Conservation (phyloP, 805 yeast species). For the Sungouiella thailandica region DNA sequence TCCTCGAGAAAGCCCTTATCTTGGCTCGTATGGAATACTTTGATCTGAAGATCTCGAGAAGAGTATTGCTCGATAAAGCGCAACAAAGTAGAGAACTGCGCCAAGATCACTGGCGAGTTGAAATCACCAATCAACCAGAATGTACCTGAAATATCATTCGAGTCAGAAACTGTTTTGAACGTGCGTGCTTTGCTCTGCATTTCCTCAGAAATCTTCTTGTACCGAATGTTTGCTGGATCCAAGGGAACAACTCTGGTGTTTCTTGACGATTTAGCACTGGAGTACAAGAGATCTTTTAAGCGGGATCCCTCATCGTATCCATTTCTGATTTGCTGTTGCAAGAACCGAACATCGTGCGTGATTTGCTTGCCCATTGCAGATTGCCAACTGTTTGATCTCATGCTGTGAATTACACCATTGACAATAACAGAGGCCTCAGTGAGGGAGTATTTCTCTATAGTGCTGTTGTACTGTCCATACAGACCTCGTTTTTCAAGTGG, state of each 20-base stretch:
- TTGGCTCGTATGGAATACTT: conserved; percentile 26
- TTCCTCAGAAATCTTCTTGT: conserved; percentile 24
- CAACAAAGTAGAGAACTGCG: conserved; percentile 41
- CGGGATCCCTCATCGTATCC: conserved; percentile 20
- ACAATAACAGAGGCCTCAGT: conserved; percentile 51
- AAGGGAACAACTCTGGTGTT: conserved; percentile 36
- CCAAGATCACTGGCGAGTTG: conserved; percentile 26
- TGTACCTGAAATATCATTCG: conserved; percentile 38
- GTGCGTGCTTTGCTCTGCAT: conserved; percentile 20
- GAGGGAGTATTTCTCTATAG: conserved; percentile 31
- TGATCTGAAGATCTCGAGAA: conserved; percentile 31
- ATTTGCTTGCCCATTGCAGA: conserved; percentile 48
- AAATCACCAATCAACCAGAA: conserved; percentile 62
- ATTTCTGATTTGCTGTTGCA: conserved; percentile 23
- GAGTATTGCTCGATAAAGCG: conserved; percentile 18
- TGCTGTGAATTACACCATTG: conserved; percentile 65
- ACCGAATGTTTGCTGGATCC: conserved; percentile 29
- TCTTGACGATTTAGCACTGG: conserved; percentile 39
- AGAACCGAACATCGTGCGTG: conserved; percentile 43
- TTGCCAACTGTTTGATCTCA: conserved; percentile 52
- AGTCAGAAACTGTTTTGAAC: conserved; percentile 13
- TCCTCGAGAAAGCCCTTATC: conserved; percentile 1
- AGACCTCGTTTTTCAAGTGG: conserved; percentile 15
- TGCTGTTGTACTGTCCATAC: conserved; percentile 15
- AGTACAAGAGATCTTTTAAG: conserved; percentile 40